Conservation (phyloP, 495 filamentous ascomycete species). For the Astrocystis sublimbata region DNA sequence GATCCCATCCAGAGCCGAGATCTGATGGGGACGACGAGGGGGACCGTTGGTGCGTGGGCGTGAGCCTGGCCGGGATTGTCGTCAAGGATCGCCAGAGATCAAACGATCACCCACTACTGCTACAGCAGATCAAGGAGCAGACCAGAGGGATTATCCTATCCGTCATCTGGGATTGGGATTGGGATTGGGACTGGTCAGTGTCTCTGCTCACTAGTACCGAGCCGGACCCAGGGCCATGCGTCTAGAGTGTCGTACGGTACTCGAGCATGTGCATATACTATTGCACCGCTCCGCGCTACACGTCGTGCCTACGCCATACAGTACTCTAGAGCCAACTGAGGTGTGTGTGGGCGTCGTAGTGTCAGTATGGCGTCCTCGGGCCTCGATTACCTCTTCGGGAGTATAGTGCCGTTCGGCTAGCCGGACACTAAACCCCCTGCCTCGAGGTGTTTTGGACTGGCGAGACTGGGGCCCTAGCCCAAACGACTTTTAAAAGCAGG, state of each 20-base stretch:
- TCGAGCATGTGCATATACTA: too few relatives aligned
- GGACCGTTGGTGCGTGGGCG: background rate
- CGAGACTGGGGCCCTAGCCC: slow-evolving; percentile 33
- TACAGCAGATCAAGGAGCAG: slow-evolving; percentile 1
- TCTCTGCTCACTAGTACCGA: background rate
- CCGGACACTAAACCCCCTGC: slow-evolving; percentile 36
- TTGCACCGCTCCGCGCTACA: background rate
- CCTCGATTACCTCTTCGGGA: slow-evolving; percentile 34
- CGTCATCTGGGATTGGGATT: background rate
- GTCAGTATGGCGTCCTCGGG: slow-evolving; percentile 29
- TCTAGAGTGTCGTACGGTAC: slow-evolving; percentile 23
- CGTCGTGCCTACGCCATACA: background rate
- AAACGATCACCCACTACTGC: slow-evolving; percentile 8
- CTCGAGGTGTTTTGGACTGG: slow-evolving; percentile 36
- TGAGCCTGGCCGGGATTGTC: background rate
- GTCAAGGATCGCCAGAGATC: slow-evolving; percentile 14
- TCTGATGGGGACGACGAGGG: slow-evolving; percentile 2
- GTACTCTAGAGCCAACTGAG: slow-evolving; percentile 13
- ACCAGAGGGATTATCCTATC: background rate
- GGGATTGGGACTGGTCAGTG: background rate
- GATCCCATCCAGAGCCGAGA: slow-evolving; percentile 13
- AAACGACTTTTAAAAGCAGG: slow-evolving; percentile 20
- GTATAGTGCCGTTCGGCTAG: slow-evolving; percentile 33
- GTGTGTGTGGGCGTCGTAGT: slow-evolving; percentile 24
- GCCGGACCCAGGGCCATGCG: slow-evolving; percentile 2